Evolutionary conservation across 2,329 filamentous ascomycete genomes (phyloP), one percentile per base, ranked within the genome.

Genomic region (Tolypocladium ophioglossoides): DNA sequence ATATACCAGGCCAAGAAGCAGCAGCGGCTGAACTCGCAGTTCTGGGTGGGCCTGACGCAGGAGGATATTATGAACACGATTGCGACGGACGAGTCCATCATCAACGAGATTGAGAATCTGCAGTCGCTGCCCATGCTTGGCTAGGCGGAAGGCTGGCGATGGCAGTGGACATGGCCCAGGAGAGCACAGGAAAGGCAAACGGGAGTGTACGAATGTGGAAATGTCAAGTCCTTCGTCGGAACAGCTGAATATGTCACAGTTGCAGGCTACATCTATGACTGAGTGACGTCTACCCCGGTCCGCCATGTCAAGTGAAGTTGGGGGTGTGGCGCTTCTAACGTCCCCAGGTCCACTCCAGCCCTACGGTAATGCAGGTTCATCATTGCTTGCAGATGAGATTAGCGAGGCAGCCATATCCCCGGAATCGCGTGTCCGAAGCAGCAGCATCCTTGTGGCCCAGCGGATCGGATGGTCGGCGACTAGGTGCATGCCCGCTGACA

Each of bases 1-100:
- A 85, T 92, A 51, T 85, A 81, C 66, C 75, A 73, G 18, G 70
- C 73, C 47, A 82, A 81, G 72, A 83, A 80, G 72, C 74, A 75
- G 48, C 76, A 76, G 61, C 75, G 79, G 66, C 70, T 70, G 61
- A 75, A 74, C 57, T 76, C 78, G 11, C 70, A 74, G 40, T 79
- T 78, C 69, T 82, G 78, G 79, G 70, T 77, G 18, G 78, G 75
- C 9, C 76, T 77, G 53, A 78, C 75, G 1, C 76, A 78, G 59
- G 76, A 79, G 63, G 75, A 81, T 61, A 77, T 80, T 61, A 75
- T 81, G 54, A 74, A 68, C 55, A 79, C 73, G 54, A 75, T 83
- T 55, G 74, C 78, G 20, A 74, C 77, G 1, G 79, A 84, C 58
- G 80, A 84, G 59, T 75, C 73, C 46, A 82, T 84, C 58, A 81